phyloP scores from a whole-genome alignment of 2,329 filamentous ascomycete species.

The Fusarium sp. region DNA sequence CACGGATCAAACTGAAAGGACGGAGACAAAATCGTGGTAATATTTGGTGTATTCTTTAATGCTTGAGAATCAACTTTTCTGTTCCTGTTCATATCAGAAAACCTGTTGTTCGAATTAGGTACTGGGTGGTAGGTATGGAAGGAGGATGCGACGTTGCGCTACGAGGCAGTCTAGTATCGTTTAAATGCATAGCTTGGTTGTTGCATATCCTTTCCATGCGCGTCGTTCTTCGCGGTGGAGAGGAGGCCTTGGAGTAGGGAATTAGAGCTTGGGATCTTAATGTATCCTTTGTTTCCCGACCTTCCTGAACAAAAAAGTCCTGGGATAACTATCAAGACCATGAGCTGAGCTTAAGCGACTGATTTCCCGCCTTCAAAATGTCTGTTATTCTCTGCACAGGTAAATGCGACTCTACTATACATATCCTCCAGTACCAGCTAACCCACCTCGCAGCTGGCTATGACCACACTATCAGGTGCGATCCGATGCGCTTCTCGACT shows the following conservation, averaged over 20 bases:
- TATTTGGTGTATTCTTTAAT: background rate
- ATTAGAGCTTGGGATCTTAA: slow-evolving; percentile 19
- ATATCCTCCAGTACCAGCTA: slow-evolving; percentile 26
- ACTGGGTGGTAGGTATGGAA: background rate
- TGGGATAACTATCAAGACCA: slow-evolving; percentile 32
- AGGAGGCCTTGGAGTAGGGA: slow-evolving; percentile 29
- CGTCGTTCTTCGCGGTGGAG: slow-evolving; percentile 10
- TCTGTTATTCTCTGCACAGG: slow-evolving; percentile 72
- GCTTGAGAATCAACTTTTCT: background rate
- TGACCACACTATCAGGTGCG: slow-evolving; percentile 69
- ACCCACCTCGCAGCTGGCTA: slow-evolving; percentile 60
- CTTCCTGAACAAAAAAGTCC: slow-evolving; percentile 23
- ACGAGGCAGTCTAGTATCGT: background rate
- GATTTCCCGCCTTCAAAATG: slow-evolving; percentile 51
- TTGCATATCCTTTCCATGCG: slow-evolving; percentile 12
- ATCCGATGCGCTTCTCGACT: slow-evolving; percentile 22
- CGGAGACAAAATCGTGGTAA: background rate
- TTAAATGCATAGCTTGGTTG: slow-evolving; percentile 27
- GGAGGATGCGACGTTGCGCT: background rate
- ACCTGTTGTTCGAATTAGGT: background rate
- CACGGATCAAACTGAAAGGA: background rate
- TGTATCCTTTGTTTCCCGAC: slow-evolving; percentile 7
- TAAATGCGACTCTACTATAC: slow-evolving; percentile 45
- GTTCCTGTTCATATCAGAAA: background rate
- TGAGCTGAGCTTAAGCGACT: slow-evolving; percentile 36